These are phyloP conservation scores for Penicillium frequentans DNA, from an alignment of 2,329 filamentous ascomycete species.

Conservation along the genomic window DNA sequence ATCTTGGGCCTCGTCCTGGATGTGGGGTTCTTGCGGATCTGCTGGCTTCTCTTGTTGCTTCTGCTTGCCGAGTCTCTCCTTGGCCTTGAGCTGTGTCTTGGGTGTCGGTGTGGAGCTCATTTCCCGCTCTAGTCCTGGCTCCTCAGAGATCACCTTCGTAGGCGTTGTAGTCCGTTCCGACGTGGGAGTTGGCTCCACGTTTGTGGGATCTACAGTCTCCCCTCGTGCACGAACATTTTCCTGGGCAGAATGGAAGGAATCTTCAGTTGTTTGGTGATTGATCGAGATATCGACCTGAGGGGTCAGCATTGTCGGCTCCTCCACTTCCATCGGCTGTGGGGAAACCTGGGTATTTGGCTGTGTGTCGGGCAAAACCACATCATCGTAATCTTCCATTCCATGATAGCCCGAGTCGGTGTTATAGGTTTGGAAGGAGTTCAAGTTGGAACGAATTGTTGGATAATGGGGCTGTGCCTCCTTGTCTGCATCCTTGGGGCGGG, in stretches of 20 bases:
- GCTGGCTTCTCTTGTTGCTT: conserved; percentile 1
- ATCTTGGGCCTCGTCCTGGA: conserved; percentile 17
- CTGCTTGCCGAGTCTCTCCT: background rate
- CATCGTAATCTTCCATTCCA: conserved; percentile 44
- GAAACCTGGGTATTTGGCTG: conserved; percentile 33
- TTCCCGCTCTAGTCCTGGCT: conserved; percentile 7
- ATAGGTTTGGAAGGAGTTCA: conserved; percentile 42
- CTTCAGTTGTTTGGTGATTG: conserved; percentile 42
- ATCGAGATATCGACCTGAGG: conserved; percentile 25
- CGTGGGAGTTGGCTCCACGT: conserved; percentile 28
- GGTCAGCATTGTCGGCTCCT: conserved; percentile 20
- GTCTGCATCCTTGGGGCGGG: conserved; percentile 18
- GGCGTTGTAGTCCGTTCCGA: conserved; percentile 13
- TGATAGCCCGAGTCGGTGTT: conserved; percentile 51
- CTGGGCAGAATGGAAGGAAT: conserved; percentile 49
- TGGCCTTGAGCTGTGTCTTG: background rate
- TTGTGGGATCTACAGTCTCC: conserved; percentile 40
- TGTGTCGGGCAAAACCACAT: conserved; percentile 36
- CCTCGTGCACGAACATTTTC: conserved; percentile 37
- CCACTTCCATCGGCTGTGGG: conserved; percentile 33
- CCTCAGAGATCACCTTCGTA: background rate
- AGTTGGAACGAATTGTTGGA: conserved; percentile 31
- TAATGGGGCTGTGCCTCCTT: conserved; percentile 28
- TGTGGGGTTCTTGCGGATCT: background rate
- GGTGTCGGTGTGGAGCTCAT: conserved; percentile 6